These are phyloP conservation scores for Carex pumila DNA, from an alignment of 176 grass and related monocot genomes.

Conservation along the genomic window DNA sequence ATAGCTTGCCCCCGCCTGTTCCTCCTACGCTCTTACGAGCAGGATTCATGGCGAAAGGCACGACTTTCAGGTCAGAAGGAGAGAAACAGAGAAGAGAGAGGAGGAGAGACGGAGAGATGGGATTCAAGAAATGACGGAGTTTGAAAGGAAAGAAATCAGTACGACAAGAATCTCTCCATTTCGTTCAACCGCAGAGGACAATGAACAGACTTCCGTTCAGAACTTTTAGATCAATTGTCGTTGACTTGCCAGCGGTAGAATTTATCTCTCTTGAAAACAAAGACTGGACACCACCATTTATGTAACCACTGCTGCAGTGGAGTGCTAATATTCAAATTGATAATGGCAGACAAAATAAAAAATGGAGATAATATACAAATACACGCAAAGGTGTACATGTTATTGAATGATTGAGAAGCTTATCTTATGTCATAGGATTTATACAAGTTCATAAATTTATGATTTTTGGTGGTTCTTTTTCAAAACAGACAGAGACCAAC, in stretches of 20 bases:
- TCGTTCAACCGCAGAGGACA: background rate
- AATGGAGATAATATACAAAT: background rate
- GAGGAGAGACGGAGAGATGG: background rate
- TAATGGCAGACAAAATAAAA: background rate
- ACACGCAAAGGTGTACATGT: background rate
- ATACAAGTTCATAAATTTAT: background rate
- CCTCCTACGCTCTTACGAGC: constrained; percentile 34
- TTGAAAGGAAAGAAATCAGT: background rate
- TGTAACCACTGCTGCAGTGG: background rate
- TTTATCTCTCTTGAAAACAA: background rate
- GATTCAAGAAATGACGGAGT: background rate
- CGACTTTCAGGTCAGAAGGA: background rate
- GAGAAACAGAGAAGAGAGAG: background rate
- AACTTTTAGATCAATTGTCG: background rate
- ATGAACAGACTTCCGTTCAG: background rate
- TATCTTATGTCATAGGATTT: too few relatives aligned
- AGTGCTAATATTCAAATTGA: background rate
- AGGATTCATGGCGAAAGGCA: constrained; percentile 10
- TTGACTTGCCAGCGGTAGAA: background rate
- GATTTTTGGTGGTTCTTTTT: background rate
- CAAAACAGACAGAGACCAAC: background rate
- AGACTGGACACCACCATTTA: background rate
- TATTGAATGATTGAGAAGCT: background rate
- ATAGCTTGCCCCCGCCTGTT: constrained; percentile 43
- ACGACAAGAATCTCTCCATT: background rate